Evolutionary conservation across 805 yeast genomes (phyloP).

Genomic region (Pichia paraexigua): DNA sequence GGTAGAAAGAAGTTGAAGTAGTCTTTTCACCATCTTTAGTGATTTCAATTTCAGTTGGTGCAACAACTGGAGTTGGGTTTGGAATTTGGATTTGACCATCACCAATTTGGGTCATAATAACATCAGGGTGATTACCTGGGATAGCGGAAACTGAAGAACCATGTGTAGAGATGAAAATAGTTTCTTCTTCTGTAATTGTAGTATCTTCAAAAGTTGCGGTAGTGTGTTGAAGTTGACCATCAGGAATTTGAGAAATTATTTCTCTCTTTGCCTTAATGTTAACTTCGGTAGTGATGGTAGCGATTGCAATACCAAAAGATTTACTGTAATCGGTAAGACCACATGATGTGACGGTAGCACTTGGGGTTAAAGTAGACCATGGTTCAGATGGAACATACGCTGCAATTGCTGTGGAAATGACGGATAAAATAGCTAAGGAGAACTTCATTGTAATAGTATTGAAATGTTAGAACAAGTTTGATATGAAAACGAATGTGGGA

Average conservation of each 20-base stretch:
- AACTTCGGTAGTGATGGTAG: constrained; percentile 36
- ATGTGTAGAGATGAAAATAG: constrained; percentile 33
- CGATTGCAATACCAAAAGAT: constrained; percentile 65
- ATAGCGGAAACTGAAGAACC: constrained; percentile 29
- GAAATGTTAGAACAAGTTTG: background rate
- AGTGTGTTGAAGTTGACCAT: constrained; percentile 38
- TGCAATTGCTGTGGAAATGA: constrained; percentile 44
- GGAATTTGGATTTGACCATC: constrained; percentile 42
- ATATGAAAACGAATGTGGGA: background rate
- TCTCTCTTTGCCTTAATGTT: constrained; percentile 27
- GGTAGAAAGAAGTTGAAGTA: constrained; percentile 32
- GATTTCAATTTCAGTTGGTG: constrained; percentile 21
- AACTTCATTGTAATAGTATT: constrained; percentile 10
- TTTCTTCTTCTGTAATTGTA: constrained; percentile 10
- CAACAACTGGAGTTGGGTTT: constrained; percentile 22
- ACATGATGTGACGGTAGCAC: constrained; percentile 33
- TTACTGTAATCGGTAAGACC: constrained; percentile 49
- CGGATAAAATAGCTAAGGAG: constrained; percentile 28
- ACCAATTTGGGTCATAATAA: constrained; percentile 20
- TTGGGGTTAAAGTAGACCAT: constrained; percentile 68
- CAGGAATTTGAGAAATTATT: constrained; percentile 36
- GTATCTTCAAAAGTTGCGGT: constrained; percentile 22
- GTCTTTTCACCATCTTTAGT: constrained; percentile 23
- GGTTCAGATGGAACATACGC: constrained; percentile 61
- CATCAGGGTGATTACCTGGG: constrained; percentile 12